A percentile compares a stretch with the other conserved stretches of the same genome.
phyloP scores from a whole-genome alignment of 2,329 filamentous ascomycete genomes.

The Plenodomus lindquistii region DNA sequence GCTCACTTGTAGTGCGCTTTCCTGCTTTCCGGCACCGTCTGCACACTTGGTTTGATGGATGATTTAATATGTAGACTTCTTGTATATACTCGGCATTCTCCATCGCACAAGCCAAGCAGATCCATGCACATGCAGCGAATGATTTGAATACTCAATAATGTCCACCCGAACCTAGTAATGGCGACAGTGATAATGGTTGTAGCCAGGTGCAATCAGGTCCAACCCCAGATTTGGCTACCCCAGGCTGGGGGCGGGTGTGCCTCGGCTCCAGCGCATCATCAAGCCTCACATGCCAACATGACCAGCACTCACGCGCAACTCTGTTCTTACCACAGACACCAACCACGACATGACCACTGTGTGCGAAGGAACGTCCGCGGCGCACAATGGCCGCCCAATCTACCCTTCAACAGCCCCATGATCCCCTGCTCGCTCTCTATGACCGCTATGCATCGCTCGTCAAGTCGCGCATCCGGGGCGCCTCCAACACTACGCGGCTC shows the following conservation, averaged over 20 bases:
- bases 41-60: background rate
- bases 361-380: constrained; percentile 29
- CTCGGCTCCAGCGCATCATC: background rate
- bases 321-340: background rate
- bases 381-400: constrained; percentile 81
- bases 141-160: no score
- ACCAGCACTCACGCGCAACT: background rate
- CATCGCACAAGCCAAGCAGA: background rate
- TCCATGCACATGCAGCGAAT: background rate
- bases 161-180: no score
- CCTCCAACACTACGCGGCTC: constrained; percentile 72
- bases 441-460: constrained; percentile 55
- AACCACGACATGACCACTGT: constrained; percentile 29
- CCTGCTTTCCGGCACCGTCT: background rate
- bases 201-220: no score
- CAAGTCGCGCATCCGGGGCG: constrained; percentile 59
- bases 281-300: background rate
- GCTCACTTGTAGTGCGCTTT: constrained; percentile 12
- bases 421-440: constrained; percentile 52
- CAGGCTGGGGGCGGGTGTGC: background rate
- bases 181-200: no score
- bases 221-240: background rate
- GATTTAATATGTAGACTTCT: background rate
- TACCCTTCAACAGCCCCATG: constrained; percentile 62
- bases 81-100: background rate